Conservation (phyloP, 495 filamentous ascomycete species). For the Paragyromitra xinjiangensis region DNA sequence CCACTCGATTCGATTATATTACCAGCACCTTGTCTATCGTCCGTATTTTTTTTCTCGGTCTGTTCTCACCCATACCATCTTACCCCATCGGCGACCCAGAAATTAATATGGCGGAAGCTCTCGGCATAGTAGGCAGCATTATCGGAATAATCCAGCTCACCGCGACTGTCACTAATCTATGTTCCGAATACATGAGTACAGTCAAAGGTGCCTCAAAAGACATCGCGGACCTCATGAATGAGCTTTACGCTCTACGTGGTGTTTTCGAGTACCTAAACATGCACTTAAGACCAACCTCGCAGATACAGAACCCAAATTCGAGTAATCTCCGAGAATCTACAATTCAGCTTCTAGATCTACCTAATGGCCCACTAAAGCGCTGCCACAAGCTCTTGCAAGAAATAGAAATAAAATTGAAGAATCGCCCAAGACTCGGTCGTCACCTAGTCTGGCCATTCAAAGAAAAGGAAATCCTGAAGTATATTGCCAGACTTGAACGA, state of each 20-base stretch:
- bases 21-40: too few relatives aligned
- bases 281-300: background rate
- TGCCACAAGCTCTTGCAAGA: background rate
- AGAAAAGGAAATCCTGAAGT: background rate
- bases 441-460: background rate
- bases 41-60: too few relatives aligned
- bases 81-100: background rate
- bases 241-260: background rate
- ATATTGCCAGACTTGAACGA: background rate
- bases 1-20: too few relatives aligned
- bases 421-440: background rate
- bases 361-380: background rate
- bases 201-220: background rate
- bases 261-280: constrained; percentile 2
- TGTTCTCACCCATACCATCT: too few relatives aligned
- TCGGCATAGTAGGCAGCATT: background rate
- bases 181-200: background rate
- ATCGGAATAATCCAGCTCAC: constrained; percentile 13
- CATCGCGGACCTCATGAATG: background rate
- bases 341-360: constrained; percentile 1
- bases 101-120: background rate
- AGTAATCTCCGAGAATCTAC: background rate
- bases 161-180: background rate
- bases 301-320: background rate
- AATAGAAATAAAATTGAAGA: background rate